phyloP scores from a whole-genome alignment of 1,284 basidiomycete genomes.

The Sutorius eximius region DNA sequence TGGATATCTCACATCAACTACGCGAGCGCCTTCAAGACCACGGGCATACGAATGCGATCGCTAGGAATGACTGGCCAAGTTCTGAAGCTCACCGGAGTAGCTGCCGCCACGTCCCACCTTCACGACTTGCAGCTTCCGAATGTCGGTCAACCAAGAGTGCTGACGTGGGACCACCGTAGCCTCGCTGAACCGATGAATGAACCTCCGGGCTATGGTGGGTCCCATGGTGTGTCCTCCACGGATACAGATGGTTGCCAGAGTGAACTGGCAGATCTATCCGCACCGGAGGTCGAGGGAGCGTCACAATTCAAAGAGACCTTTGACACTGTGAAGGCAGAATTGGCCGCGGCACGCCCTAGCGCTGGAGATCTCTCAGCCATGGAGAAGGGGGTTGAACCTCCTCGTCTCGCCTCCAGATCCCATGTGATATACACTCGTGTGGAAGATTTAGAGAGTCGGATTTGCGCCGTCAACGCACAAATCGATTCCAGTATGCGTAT shows the following conservation, averaged over 20 bases:
- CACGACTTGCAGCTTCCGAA: slow-evolving; percentile 53
- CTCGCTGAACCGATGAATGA: slow-evolving; percentile 5
- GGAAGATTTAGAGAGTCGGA: slow-evolving; percentile 58
- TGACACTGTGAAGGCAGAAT: slow-evolving; percentile 81
- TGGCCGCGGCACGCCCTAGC: slow-evolving; percentile 52
- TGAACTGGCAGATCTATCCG: slow-evolving; percentile 44
- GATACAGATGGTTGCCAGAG: slow-evolving; percentile 34
- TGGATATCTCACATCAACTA: slow-evolving; percentile 97
- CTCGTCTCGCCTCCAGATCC: slow-evolving; percentile 40
- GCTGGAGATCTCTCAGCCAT: slow-evolving; percentile 8
- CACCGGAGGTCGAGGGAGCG: slow-evolving; percentile 53
- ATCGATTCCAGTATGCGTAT: slow-evolving; percentile 74
- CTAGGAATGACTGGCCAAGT: slow-evolving; percentile 67
- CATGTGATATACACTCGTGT: slow-evolving; percentile 65
- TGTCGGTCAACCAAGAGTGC: slow-evolving; percentile 38
- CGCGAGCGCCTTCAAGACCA: slow-evolving; percentile 87
- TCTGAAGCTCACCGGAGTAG: slow-evolving; percentile 76
- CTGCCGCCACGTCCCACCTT: slow-evolving; percentile 79
- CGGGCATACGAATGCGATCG: slow-evolving; percentile 82
- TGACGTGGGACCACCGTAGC: slow-evolving; percentile 48
- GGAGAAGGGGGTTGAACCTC: slow-evolving; percentile 12
- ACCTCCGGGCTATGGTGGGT: slow-evolving; percentile 10
- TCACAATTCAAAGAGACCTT: slow-evolving; percentile 79
- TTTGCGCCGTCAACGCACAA: slow-evolving; percentile 56
- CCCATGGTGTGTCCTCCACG: slow-evolving; percentile 23